A percentile compares a stretch with the other conserved stretches of the same genome.
Evolutionary conservation across 306 rosid genomes (phyloP).

Genomic region (Sindora glabra): DNA sequence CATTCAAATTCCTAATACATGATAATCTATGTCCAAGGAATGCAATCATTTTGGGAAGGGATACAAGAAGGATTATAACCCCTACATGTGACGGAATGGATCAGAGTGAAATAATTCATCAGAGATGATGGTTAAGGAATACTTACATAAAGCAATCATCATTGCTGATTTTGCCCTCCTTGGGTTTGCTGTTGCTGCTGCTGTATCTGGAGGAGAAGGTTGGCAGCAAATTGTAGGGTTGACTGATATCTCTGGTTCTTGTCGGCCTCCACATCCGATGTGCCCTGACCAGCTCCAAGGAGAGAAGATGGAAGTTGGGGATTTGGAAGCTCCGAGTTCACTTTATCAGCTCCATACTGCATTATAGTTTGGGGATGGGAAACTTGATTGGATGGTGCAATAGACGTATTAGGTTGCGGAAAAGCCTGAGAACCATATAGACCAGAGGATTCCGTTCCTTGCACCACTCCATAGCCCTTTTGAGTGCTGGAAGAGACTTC

Average conservation of each 20-base stretch:
- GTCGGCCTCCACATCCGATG: constrained; percentile 75
- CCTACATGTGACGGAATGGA: constrained; percentile 3
- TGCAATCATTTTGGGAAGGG: not conserved
- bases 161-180: constrained; percentile 67
- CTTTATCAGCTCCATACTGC: constrained; percentile 46
- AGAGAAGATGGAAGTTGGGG: constrained; percentile 64
- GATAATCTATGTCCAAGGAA: not conserved
- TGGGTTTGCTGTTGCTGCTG: constrained; percentile 65
- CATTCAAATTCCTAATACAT: not conserved
- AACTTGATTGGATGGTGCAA: constrained; percentile 43
- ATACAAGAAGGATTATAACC: not conserved
- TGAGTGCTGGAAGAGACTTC: constrained; percentile 43
- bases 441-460: constrained; percentile 55
- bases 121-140: constrained; percentile 19
- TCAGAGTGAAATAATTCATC: constrained; percentile 1
- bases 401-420: constrained; percentile 45
- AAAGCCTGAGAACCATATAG: constrained; percentile 49
- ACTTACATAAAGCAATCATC: constrained; percentile 45
- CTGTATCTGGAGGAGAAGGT: constrained; percentile 87
- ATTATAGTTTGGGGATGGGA: constrained; percentile 39
- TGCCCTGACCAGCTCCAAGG: constrained; percentile 53
- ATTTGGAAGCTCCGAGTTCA: constrained; percentile 44
- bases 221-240: constrained; percentile 93
- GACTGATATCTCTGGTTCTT: constrained; percentile 84
- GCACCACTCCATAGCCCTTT: constrained; percentile 44